Base-by-base conservation (phyloP, 176 grass and related monocot species). In the Triticum timopheevii region DNA sequence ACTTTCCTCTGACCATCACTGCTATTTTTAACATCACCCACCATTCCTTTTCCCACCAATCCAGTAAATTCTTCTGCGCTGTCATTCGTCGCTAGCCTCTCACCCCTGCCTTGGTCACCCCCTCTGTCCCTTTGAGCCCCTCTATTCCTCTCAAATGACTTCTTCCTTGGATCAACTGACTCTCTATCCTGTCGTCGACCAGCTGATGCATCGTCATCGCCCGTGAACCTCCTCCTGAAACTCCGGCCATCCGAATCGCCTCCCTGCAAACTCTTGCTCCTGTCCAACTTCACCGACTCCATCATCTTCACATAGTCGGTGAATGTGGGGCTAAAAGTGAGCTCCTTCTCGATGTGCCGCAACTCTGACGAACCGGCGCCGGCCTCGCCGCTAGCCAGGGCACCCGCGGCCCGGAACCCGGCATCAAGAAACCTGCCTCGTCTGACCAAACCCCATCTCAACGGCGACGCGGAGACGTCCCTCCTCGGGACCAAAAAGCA, bases 271-370 rank as follows among this genome's bases (percentile, higher is more conserved):
- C 73, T 89, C 63, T 90, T 94, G 24, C 88, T 90, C 89, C 87
- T 84, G 80, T 96, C 96, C 50, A 86, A 31, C 83, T 94, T 94
- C 63, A 98, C 93, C 1, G 93, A 96, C 85, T 98, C 96, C 93
- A 98, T 96, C 80, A 96, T 83, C 92, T 98, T 98, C 88, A 96
- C 90, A 87, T 98, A 98, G 87, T 98, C 96, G 19, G 89, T 83
- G 83, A 98, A 96, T 10, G 93, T 86, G 4, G 96, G 90, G 63
- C 82, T 94, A 87, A 96, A 96, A 1, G 75, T 94, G 13, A 96
- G 87, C 71, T 96, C 93, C 86, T 98, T 92, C 86, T 98, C 93
- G n/a, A 98, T 88, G 77, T 84, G 86, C 82, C 85, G 78, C 77
- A 86, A 13, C 47, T 78, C 59, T 3, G 83, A 50, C 0, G 85